These are phyloP conservation scores for Penicillium oxalicum DNA, from an alignment of 2,329 filamentous ascomycete species.

Conservation along the genomic window DNA sequence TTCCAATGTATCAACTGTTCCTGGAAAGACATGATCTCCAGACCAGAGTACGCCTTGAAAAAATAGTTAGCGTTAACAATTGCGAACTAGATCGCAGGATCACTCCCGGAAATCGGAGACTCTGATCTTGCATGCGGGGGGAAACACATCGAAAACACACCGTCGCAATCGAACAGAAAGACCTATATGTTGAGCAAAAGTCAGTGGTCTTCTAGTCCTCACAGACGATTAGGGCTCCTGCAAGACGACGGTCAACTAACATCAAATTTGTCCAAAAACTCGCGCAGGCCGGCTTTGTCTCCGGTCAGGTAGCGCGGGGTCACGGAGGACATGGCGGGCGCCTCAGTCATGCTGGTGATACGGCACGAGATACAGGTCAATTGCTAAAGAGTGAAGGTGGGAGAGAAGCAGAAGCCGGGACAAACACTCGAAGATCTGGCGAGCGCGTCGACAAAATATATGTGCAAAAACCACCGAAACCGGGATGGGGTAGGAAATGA, in stretches of 20 bases:
- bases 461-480: not conserved
- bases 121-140: no score
- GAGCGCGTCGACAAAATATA: no score
- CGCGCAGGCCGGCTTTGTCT: conserved; percentile 66
- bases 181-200: conserved; percentile 48
- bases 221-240: not conserved
- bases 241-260: conserved; percentile 43
- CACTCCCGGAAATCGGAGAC: no score
- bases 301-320: conserved; percentile 64
- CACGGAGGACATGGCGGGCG: conserved; percentile 19
- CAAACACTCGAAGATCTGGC: no score
- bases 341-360: conserved; percentile 9
- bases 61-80: conserved; percentile 20
- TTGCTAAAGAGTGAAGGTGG: not conserved
- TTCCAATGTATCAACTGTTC: conserved; percentile 76
- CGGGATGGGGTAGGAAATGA: not conserved
- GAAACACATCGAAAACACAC: conserved; percentile 45
- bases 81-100: not conserved
- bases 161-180: conserved; percentile 96
- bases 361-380: not conserved
- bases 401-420: no score
- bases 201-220: not conserved
- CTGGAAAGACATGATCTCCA: conserved; percentile 81
- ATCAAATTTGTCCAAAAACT: conserved; percentile 87
- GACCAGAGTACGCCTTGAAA: conserved; percentile 88